Evolutionary conservation across 176 grass and related monocot genomes (phyloP).

Genomic region (Lolium rigidum): DNA sequence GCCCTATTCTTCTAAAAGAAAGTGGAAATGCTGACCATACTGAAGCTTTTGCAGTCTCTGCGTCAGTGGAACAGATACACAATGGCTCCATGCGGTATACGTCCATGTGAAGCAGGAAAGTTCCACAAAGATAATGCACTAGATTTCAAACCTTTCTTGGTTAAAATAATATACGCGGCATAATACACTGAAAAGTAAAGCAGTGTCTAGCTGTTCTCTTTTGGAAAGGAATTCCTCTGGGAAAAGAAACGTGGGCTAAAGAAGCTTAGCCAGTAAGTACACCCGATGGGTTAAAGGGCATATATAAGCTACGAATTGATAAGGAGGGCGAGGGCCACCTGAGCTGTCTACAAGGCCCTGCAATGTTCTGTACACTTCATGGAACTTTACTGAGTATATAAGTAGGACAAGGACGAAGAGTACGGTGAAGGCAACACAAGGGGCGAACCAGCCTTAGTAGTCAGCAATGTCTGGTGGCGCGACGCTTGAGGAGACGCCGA

Average conservation of each 20-base stretch:
- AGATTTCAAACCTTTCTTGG: background rate
- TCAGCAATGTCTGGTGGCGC: constrained; percentile 40
- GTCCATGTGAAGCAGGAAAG: no score
- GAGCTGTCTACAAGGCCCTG: background rate
- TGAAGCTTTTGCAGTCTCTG: background rate
- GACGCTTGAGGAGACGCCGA: constrained; percentile 69
- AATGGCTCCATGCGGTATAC: background rate
- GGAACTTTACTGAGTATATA: background rate
- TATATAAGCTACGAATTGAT: background rate
- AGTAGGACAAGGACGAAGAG: background rate
- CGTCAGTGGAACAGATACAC: background rate
- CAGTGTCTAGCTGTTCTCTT: background rate
- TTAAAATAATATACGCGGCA: background rate
- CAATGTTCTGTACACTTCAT: background rate
- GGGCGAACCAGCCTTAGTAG: background rate
- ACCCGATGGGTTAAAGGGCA: background rate
- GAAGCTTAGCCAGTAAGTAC: background rate
- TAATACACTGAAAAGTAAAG: background rate
- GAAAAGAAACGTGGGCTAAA: background rate
- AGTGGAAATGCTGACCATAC: background rate
- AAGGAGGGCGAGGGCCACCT: background rate
- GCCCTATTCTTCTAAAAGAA: no score
- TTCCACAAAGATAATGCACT: background rate
- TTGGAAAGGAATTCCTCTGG: background rate
- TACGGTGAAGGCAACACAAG: background rate